phyloP scores from a whole-genome alignment of 352 stramenopile genomes.

The Pythium diclinum region DNA sequence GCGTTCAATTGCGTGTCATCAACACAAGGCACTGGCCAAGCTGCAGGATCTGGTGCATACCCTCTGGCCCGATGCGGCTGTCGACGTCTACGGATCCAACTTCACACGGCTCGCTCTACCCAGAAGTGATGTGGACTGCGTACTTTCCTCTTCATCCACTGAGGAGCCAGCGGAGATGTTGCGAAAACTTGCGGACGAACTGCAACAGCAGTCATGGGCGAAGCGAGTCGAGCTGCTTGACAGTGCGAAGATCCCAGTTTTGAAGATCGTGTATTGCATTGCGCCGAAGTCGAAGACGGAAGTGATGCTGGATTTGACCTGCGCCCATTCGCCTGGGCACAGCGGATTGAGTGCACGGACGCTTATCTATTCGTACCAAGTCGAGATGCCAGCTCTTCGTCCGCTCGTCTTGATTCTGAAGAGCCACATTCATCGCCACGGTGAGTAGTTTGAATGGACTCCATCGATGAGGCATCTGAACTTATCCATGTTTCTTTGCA shows the following conservation, averaged over 20 bases:
- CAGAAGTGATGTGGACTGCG: slow-evolving; percentile 95
- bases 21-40: slow-evolving; percentile 31
- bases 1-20: slow-evolving; percentile 32
- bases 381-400: slow-evolving; percentile 91
- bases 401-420: slow-evolving; percentile 96
- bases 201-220: slow-evolving; percentile 77
- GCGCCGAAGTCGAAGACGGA: slow-evolving; percentile 34
- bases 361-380: slow-evolving; percentile 89
- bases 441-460: slow-evolving; percentile 27
- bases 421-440: slow-evolving; percentile 55
- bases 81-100: slow-evolving; percentile 96
- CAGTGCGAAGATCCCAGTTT: slow-evolving; percentile 93
- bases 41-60: slow-evolving; percentile 20
- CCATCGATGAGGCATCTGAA: background rate
- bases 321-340: slow-evolving; percentile 91
- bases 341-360: slow-evolving; percentile 91
- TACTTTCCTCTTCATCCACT: slow-evolving; percentile 88
- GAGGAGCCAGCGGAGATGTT: slow-evolving; percentile 85
- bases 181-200: slow-evolving; percentile 80
- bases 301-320: slow-evolving; percentile 93
- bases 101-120: slow-evolving; percentile 94
- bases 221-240: slow-evolving; percentile 92
- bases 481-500: background rate
- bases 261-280: slow-evolving; percentile 88
- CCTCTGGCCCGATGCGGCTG: slow-evolving; percentile 86